phyloP scores from a whole-genome alignment of 2,329 filamentous ascomycete genomes.

The Alternaria metachromatica region DNA sequence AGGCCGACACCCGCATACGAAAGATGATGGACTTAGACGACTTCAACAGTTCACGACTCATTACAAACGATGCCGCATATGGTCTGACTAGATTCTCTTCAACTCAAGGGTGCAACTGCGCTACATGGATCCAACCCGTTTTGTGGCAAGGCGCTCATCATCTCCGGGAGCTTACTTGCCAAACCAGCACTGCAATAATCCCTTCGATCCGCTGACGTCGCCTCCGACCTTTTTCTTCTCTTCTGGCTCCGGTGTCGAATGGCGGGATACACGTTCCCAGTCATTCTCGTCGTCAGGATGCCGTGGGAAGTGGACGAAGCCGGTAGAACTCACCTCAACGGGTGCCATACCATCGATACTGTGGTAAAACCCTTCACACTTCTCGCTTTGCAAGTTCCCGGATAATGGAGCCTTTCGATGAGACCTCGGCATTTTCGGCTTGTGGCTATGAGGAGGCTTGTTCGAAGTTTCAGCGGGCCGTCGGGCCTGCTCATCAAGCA shows the following conservation, averaged over 20 bases:
- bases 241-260: neutral
- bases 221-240: neutral
- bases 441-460: neutral
- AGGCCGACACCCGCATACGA: neutral
- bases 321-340: neutral
- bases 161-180: neutral
- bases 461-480: neutral
- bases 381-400: neutral
- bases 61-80: no score
- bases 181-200: neutral
- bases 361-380: neutral
- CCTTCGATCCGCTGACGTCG: neutral
- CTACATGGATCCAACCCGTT: neutral
- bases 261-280: neutral
- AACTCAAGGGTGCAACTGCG: neutral
- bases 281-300: neutral
- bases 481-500: neutral
- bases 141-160: neutral
- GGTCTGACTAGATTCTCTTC: no score
- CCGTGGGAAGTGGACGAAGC: neutral
- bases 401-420: neutral
- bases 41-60: no score
- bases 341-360: neutral
- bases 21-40: no score
- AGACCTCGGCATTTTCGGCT: neutral